A percentile compares a stretch with the other conserved stretches of the same genome.
Evolutionary conservation across 352 stramenopile genomes (phyloP).

Genomic region (Hyaloperonospora brassicae): DNA sequence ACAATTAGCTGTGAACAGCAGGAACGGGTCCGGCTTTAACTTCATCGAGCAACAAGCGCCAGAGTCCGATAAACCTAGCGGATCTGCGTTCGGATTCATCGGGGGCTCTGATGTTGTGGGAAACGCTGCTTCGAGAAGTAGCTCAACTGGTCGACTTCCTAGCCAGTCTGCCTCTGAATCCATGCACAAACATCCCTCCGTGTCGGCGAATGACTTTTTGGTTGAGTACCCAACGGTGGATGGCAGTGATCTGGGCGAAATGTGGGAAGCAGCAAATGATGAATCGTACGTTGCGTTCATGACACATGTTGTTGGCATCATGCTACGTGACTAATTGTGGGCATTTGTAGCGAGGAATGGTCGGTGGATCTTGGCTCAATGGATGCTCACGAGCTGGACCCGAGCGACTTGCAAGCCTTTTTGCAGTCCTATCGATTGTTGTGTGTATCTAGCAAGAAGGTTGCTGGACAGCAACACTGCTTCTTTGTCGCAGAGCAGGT

Average conservation of each 20-base stretch:
- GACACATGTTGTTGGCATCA: background rate
- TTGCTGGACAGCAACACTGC: conserved; percentile 72
- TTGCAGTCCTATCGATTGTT: conserved; percentile 59
- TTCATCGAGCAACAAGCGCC: conserved; percentile 21
- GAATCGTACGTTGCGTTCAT: conserved; percentile 49
- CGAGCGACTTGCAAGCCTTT: conserved; percentile 44
- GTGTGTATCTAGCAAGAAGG: conserved; percentile 62
- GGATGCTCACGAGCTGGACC: conserved; percentile 45
- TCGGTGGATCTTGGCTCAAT: conserved; percentile 40
- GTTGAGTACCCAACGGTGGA: conserved; percentile 37
- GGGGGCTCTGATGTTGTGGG: conserved; percentile 32
- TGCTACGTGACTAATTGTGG: conserved; percentile 5
- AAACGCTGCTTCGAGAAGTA: conserved; percentile 38
- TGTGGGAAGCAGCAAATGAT: conserved; percentile 68
- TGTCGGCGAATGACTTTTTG: conserved; percentile 56
- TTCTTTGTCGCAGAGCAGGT: conserved; percentile 80
- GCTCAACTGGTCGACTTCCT: conserved; percentile 38
- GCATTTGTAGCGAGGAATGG: conserved; percentile 58
- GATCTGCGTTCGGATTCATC: conserved; percentile 81
- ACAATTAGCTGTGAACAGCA: conserved; percentile 17
- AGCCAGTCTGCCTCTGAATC: conserved; percentile 30
- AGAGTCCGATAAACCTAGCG: conserved; percentile 15
- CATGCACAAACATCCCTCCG: conserved; percentile 21
- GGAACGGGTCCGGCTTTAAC: conserved; percentile 26
- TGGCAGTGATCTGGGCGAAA: conserved; percentile 51